phyloP scores from a whole-genome alignment of 352 stramenopile genomes.

The Albugo laibachii region DNA sequence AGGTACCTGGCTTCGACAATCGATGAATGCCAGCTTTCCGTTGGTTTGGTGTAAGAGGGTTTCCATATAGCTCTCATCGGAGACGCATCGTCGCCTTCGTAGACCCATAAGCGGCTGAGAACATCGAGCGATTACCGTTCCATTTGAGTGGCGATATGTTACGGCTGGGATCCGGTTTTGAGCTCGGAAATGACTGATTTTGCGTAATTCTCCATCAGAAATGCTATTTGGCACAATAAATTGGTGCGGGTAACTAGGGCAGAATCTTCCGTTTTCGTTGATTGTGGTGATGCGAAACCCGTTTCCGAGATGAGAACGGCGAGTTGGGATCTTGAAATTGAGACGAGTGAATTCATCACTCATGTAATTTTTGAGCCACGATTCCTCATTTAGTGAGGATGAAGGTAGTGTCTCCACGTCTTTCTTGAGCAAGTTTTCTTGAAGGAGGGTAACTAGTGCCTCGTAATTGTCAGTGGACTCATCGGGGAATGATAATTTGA shows the following conservation, averaged over 20 bases:
- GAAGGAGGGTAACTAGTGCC: not conserved
- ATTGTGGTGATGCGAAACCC: slow-evolving; percentile 44
- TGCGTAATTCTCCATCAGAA: slow-evolving; percentile 78
- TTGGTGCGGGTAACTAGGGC: slow-evolving; percentile 47
- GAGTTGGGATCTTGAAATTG: slow-evolving; percentile 24
- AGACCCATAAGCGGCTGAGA: slow-evolving; percentile 90
- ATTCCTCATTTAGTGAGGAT: slow-evolving; percentile 18
- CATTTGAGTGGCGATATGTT: slow-evolving; percentile 81
- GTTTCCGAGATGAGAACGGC: slow-evolving; percentile 10
- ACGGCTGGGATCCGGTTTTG: slow-evolving; percentile 83
- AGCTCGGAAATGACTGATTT: slow-evolving; percentile 80
- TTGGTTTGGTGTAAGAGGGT: slow-evolving; percentile 32
- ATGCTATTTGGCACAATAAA: slow-evolving; percentile 84
- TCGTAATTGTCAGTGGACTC: slow-evolving; percentile 32
- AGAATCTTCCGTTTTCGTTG: slow-evolving; percentile 69
- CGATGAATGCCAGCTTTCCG: slow-evolving; percentile 49
- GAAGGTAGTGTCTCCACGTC: not conserved
- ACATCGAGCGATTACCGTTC: slow-evolving; percentile 83
- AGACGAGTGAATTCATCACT: slow-evolving; percentile 37
- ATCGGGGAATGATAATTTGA: slow-evolving; percentile 55
- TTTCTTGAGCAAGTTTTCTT: not conserved
- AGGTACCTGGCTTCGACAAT: slow-evolving; percentile 54
- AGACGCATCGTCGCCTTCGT: slow-evolving; percentile 75
- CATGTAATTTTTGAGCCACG: slow-evolving; percentile 35
- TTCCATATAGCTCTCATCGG: slow-evolving; percentile 77